phyloP scores from a whole-genome alignment of 164 flowering plant genomes.

The Vitis rotundifolia region DNA sequence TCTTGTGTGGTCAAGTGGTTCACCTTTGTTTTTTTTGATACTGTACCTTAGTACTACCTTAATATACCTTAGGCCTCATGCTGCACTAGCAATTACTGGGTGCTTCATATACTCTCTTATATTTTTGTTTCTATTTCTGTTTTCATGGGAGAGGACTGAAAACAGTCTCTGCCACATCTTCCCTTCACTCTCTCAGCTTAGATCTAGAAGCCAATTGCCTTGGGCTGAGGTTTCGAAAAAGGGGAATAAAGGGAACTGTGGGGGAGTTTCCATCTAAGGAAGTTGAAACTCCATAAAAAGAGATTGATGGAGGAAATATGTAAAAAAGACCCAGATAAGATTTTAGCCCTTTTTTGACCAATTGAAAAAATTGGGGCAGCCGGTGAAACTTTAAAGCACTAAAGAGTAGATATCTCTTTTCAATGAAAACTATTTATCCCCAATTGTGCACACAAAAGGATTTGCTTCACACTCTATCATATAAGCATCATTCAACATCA shows the following conservation, averaged over 20 bases:
- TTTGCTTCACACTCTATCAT: too few relatives aligned
- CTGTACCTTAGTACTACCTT: too few relatives aligned
- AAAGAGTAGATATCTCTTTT: too few relatives aligned
- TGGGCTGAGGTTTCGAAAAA: constrained; percentile 5
- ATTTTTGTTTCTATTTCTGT: background rate
- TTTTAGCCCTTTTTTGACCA: constrained; percentile 25
- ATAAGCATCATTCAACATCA: too few relatives aligned
- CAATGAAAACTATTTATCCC: constrained; percentile 19
- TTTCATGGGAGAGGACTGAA: constrained; percentile 25
- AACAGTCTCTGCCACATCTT: constrained; percentile 9
- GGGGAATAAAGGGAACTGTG: constrained; percentile 7
- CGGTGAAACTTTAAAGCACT: constrained; percentile 7
- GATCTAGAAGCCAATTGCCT: constrained; percentile 8
- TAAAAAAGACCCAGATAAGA: constrained; percentile 14
- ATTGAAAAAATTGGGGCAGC: constrained; percentile 18
- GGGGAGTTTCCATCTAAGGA: constrained; percentile 7
- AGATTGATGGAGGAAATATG: background rate
- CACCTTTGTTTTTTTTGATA: too few relatives aligned
- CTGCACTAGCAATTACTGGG: too few relatives aligned
- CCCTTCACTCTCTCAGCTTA: constrained; percentile 2
- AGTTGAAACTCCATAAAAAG: constrained; percentile 14
- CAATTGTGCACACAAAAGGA: too few relatives aligned
- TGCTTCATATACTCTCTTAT: too few relatives aligned
- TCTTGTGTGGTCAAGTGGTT: too few relatives aligned
- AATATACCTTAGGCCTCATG: background rate